These are phyloP conservation scores for Wickerhamiella galacta DNA, from an alignment of 805 yeast species.

Conservation along the genomic window DNA sequence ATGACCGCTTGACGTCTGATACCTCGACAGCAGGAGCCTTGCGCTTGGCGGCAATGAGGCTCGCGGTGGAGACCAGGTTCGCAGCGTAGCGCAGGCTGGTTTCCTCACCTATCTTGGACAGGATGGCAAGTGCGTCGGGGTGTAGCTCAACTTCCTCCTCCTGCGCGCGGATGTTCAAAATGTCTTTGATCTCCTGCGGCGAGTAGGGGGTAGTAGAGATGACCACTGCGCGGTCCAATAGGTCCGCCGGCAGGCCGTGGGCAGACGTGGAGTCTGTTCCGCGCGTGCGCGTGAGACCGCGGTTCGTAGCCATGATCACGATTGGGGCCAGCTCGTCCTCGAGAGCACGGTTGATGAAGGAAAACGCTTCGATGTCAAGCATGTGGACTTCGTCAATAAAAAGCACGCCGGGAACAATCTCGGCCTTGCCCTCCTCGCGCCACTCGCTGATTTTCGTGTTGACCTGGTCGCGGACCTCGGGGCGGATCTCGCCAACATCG, in stretches of 20 bases:
- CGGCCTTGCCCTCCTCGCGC: constrained; percentile 97
- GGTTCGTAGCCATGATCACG: constrained; percentile 94
- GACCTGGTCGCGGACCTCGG: constrained; percentile 91
- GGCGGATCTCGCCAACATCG: constrained; percentile 93
- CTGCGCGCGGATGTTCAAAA: constrained; percentile 74
- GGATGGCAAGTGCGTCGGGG: constrained; percentile 66
- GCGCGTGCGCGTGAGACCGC: constrained; percentile 85
- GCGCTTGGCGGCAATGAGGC: constrained; percentile 70
- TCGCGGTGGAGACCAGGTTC: constrained; percentile 78
- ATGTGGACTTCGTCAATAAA: constrained; percentile 97
- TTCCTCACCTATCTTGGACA: constrained; percentile 79
- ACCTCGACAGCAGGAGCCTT: constrained; percentile 56
- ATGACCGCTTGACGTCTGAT: constrained; percentile 73
- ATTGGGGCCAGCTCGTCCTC: constrained; percentile 96
- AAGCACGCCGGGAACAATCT: constrained; percentile 91
- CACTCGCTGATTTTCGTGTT: constrained; percentile 94
- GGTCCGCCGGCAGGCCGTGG: constrained; percentile 93
- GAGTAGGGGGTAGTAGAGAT: constrained; percentile 70
- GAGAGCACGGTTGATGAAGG: constrained; percentile 86
- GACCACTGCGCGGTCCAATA: constrained; percentile 84
- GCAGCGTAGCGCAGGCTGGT: constrained; percentile 86
- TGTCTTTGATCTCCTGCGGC: constrained; percentile 71
- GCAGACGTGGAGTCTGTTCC: constrained; percentile 91
- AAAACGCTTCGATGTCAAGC: constrained; percentile 93
- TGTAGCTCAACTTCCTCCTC: constrained; percentile 84